phyloP scores from a whole-genome alignment of 2,329 filamentous ascomycete species.

The Alternaria sp. region DNA sequence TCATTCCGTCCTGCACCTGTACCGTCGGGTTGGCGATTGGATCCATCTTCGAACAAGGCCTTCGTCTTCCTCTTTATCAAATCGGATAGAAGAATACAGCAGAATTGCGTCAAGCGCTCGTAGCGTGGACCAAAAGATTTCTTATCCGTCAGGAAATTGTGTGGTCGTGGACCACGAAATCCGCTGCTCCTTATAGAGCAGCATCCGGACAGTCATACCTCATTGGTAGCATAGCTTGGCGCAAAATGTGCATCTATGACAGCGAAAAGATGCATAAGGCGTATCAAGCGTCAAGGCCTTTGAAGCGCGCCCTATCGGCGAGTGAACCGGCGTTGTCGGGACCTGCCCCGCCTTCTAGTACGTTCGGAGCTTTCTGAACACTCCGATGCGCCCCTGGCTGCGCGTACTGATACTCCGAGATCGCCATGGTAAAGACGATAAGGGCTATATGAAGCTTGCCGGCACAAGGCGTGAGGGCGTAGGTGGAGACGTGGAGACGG shows the following conservation, averaged over 20 bases:
- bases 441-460: not conserved
- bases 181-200: not conserved
- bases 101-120: slow-evolving; percentile 2
- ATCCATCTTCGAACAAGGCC: slow-evolving; percentile 33
- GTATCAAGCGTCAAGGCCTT: not conserved
- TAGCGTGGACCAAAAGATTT: not conserved
- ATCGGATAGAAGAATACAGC: not conserved
- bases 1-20: slow-evolving; percentile 33
- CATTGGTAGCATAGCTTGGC: slow-evolving; percentile 10
- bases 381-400: not conserved
- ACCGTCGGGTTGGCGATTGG: slow-evolving; percentile 38
- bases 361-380: slow-evolving; percentile 4
- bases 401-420: not conserved
- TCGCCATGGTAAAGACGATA: not conserved
- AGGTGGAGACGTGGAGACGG: not conserved
- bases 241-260: slow-evolving; percentile 6
- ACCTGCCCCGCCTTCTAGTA: slow-evolving; percentile 8
- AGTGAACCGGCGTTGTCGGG: slow-evolving; percentile 8
- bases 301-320: slow-evolving; percentile 8
- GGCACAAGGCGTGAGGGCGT: not conserved
- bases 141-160: not conserved
- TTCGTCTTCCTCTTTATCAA: not conserved
- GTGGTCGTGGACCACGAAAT: not conserved
- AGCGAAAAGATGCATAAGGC: not conserved
- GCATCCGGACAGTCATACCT: slow-evolving; percentile 1